Evolutionary conservation across 805 yeast genomes (phyloP), one percentile per base, ranked within the genome.

Genomic region (Komagataella phaffii): DNA sequence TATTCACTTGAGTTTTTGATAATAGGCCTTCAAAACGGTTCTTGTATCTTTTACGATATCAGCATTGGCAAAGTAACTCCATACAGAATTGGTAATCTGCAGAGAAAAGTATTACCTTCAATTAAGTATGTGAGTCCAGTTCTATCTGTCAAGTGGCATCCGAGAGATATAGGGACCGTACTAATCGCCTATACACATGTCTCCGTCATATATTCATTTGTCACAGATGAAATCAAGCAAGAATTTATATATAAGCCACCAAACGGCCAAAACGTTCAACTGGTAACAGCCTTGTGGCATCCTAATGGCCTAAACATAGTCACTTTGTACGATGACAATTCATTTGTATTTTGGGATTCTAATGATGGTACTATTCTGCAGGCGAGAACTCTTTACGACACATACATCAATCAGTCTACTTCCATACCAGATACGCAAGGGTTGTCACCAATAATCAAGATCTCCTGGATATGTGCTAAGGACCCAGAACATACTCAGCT

Each of bases 271-370:
- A 54, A 57, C 45, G 70, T 71, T 3, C 55, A 52, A 7, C 58
- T 64, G 6, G 21, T 51, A 3, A 75, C 81, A 49, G 82, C 96
- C 0, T 70, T 79, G 40, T 93, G 87, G 79, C 97, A 91, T 64
- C 99, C 99, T 2, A 88, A 88, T 61, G 96, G 98, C 0, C 74
- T 89, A 47, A 95, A 90, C 61, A 68, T 88, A 3, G 74, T 86
- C 18, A 83, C 96, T 0, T 75, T 80, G 2, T 95, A 91, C 64
- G 81, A 71, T 19, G 96, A 90, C 60, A 91, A 91, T 51, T 77
- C 95, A 0, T 60, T 93, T 44, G 96, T 80, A 1, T 93, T 93
- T 61, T 93, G 98, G 97, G 99, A 93, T 64, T 85, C 88, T 1
- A 74, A 80, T 36, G 81, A 81, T 44, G 96, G 95, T 0, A 77